These are phyloP conservation scores for Dillenia turbinata DNA, from an alignment of 164 flowering plant species.

Conservation along the genomic window DNA sequence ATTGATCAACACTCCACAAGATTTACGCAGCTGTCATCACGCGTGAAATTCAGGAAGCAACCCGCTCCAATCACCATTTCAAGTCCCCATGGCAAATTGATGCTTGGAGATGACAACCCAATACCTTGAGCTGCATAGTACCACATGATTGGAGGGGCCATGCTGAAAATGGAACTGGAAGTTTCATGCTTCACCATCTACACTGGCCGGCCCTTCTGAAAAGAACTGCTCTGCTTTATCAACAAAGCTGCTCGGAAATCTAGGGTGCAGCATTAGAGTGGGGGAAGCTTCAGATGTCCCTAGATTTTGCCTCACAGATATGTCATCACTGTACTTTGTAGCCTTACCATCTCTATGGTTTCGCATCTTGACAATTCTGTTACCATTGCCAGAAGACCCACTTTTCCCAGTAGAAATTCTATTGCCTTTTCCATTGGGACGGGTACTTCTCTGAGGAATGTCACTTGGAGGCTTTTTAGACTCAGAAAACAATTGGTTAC, in stretches of 20 bases:
- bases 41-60: no score
- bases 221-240: constrained; percentile 75
- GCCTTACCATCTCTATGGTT: constrained; percentile 52
- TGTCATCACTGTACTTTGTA: constrained; percentile 46
- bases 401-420: constrained; percentile 36
- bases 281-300: constrained; percentile 31
- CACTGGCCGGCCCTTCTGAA: constrained; percentile 26
- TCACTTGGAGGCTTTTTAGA: constrained; percentile 43
- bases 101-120: no score
- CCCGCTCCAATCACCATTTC: no score
- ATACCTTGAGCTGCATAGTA: no score
- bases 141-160: no score
- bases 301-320: constrained; percentile 28
- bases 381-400: constrained; percentile 22
- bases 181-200: constrained; percentile 9
- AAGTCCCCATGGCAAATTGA: no score
- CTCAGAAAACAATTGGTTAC: constrained; percentile 35
- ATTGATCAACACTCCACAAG: no score
- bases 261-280: constrained; percentile 50
- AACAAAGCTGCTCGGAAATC: constrained; percentile 68
- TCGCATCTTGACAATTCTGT: constrained; percentile 40
- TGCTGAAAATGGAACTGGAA: no score
- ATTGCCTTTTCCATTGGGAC: constrained; percentile 27
- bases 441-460: constrained; percentile 26
- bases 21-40: no score